Percentiles rank a stretch among this genome's conserved stretches.
Conservation (phyloP, 1,284 basidiomycete genomes). For the Leccinum ambiguum region DNA sequence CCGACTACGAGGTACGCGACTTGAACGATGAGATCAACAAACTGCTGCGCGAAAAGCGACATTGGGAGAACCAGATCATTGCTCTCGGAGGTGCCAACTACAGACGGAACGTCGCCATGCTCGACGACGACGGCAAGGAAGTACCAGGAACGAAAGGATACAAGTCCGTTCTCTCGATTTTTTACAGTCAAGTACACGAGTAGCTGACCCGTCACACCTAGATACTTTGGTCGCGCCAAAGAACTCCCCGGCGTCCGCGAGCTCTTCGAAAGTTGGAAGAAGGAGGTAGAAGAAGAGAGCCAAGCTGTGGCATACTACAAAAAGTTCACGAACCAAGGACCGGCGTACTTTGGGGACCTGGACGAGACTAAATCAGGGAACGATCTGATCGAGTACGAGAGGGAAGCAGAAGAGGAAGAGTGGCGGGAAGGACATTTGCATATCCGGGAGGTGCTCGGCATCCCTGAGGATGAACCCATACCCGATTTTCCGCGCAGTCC, state of each 20-base stretch:
- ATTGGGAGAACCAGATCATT: conserved; percentile 98
- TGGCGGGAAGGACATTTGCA: conserved; percentile 70
- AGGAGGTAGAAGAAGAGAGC: conserved; percentile 84
- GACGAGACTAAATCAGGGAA: conserved; percentile 69
- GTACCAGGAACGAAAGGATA: conserved; percentile 98
- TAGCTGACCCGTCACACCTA: conserved; percentile 31
- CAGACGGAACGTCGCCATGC: conserved; percentile 85
- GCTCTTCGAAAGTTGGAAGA: conserved; percentile 83
- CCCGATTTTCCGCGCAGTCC: conserved; percentile 47
- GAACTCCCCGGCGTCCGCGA: conserved; percentile 96
- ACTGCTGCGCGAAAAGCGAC: conserved; percentile 90
- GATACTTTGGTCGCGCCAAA: conserved; percentile 96
- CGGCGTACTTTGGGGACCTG: conserved; percentile 89
- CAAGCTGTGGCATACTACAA: conserved; percentile 78
- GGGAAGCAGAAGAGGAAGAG: conserved; percentile 72
- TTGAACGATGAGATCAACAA: conserved; percentile 97
- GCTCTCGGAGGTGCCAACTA: conserved; percentile 97
- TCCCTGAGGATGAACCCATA: conserved; percentile 49
- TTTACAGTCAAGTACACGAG: not conserved
- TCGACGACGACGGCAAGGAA: conserved; percentile 93
- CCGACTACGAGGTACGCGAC: conserved; percentile 93
- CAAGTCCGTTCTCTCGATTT: conserved; percentile 62
- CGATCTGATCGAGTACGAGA: conserved; percentile 73
- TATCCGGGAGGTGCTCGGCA: conserved; percentile 55
- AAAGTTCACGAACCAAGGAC: conserved; percentile 83